phyloP scores from a whole-genome alignment of 1,284 basidiomycete species.

The Malassezia sp. region DNA sequence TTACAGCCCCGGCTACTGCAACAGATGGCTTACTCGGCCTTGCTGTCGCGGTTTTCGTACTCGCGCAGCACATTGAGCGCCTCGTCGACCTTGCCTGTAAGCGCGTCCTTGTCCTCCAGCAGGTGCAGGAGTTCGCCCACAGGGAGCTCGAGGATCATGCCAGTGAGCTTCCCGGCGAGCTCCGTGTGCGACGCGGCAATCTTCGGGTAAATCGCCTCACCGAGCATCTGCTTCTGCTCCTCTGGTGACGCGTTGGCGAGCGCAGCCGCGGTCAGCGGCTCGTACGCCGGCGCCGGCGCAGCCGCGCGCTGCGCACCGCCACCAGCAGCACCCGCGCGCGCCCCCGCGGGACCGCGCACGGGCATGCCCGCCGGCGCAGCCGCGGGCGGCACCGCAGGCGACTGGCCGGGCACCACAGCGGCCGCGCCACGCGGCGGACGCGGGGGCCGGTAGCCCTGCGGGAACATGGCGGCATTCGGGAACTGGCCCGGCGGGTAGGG shows the following conservation, averaged over 20 bases:
- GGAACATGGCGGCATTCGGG: slow-evolving; percentile 38
- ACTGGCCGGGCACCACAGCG: slow-evolving; percentile 29
- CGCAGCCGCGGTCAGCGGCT: slow-evolving; percentile 37
- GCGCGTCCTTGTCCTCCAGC: slow-evolving; percentile 43
- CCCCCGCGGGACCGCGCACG: slow-evolving; percentile 11
- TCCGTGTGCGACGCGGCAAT: slow-evolving; percentile 40
- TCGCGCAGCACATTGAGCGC: slow-evolving; percentile 44
- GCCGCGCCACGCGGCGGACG: slow-evolving; percentile 37
- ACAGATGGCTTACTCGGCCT: no score
- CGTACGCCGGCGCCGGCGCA: slow-evolving; percentile 27
- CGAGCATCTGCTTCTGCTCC: slow-evolving; percentile 48
- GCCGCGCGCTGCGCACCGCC: slow-evolving; percentile 22
- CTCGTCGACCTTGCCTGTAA: slow-evolving; percentile 44
- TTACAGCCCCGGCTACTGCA: no score
- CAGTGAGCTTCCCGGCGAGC: slow-evolving; percentile 46
- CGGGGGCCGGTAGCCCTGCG: slow-evolving; percentile 40
- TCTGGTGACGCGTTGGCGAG: slow-evolving; percentile 45
- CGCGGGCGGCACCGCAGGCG: no score
- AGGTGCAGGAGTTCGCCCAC: slow-evolving; percentile 45
- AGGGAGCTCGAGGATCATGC: slow-evolving; percentile 47
- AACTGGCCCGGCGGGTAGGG: slow-evolving; percentile 43
- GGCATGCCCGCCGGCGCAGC: slow-evolving; percentile 4
- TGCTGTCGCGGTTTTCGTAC: slow-evolving; percentile 35
- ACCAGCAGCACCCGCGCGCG: slow-evolving; percentile 24
- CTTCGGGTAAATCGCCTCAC: slow-evolving; percentile 47